Evolutionary conservation across 768 basidiomycete genomes (phyloP).

Genomic region (Auricularia sp.): DNA sequence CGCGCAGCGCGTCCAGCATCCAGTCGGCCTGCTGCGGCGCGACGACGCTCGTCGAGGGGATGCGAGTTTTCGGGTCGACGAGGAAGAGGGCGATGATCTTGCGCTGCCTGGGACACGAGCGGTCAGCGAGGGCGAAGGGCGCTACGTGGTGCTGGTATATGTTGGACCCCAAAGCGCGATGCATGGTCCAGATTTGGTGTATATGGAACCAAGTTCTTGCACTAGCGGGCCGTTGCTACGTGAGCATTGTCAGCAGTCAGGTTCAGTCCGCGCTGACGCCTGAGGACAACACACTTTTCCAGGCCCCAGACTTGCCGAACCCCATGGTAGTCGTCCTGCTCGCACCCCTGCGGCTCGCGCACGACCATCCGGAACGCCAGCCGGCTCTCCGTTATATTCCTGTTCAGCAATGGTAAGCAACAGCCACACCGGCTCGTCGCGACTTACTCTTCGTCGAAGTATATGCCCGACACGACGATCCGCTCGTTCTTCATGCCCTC

Average conservation of each 20-base stretch:
- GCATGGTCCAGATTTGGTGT: conserved; percentile 26
- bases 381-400: conserved; percentile 32
- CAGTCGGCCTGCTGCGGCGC: conserved; percentile 42
- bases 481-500: conserved; percentile 45
- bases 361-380: conserved; percentile 44
- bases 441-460: conserved; percentile 8
- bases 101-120: conserved; percentile 30
- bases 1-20: conserved; percentile 27
- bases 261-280: conserved; percentile 6
- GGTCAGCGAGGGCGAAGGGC: conserved; percentile 31
- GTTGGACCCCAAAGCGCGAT: conserved; percentile 39
- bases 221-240: conserved; percentile 1
- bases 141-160: conserved; percentile 35
- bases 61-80: conserved; percentile 24
- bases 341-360: conserved; percentile 33
- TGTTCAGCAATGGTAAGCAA: conserved; percentile 11
- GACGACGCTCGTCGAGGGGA: conserved; percentile 34
- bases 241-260: background rate
- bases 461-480: conserved; percentile 36
- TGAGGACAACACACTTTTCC: conserved; percentile 34
- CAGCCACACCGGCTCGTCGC: background rate
- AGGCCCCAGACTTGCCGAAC: conserved; percentile 43
- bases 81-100: conserved; percentile 38
- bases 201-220: conserved; percentile 29
- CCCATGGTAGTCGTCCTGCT: conserved; percentile 35